Conservation (phyloP, 2,329 filamentous ascomycete genomes). For the Fonsecaea erecta region DNA sequence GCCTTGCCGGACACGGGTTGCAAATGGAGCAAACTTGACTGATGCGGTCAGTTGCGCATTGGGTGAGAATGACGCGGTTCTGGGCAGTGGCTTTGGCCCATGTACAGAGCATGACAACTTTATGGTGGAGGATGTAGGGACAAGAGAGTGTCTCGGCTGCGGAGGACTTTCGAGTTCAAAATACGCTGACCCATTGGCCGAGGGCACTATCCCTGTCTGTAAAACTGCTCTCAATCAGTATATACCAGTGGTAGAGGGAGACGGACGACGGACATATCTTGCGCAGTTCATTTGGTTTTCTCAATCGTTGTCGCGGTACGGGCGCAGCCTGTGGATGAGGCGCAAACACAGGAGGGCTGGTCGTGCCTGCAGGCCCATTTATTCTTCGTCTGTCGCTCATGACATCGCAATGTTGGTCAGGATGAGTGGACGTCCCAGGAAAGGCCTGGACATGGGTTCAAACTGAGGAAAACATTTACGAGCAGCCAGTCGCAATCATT, state of each 20-base stretch:
- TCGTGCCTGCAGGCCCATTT: slow-evolving; percentile 82
- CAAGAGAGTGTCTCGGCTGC: slow-evolving; percentile 48
- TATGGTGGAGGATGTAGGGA: slow-evolving; percentile 66
- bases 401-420: slow-evolving; percentile 36
- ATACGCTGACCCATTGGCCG: slow-evolving; percentile 88
- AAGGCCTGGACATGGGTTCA: neutral
- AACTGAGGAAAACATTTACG: neutral
- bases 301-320: slow-evolving; percentile 58
- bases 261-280: slow-evolving; percentile 74
- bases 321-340: slow-evolving; percentile 55
- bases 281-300: slow-evolving; percentile 72
- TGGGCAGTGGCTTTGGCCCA: slow-evolving; percentile 85
- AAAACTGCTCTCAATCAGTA: slow-evolving; percentile 63
- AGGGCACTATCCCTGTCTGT: slow-evolving; percentile 88
- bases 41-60: slow-evolving; percentile 90
- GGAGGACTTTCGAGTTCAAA: slow-evolving; percentile 57
- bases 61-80: slow-evolving; percentile 88
- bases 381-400: slow-evolving; percentile 88
- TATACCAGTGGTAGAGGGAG: slow-evolving; percentile 1
- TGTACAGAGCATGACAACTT: slow-evolving; percentile 94
- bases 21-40: slow-evolving; percentile 96
- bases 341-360: slow-evolving; percentile 72
- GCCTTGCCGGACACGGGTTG: slow-evolving; percentile 77
- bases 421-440: slow-evolving; percentile 27
- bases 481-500: neutral